Conservation (phyloP, 805 yeast species). For the Starmerella davenportii region DNA sequence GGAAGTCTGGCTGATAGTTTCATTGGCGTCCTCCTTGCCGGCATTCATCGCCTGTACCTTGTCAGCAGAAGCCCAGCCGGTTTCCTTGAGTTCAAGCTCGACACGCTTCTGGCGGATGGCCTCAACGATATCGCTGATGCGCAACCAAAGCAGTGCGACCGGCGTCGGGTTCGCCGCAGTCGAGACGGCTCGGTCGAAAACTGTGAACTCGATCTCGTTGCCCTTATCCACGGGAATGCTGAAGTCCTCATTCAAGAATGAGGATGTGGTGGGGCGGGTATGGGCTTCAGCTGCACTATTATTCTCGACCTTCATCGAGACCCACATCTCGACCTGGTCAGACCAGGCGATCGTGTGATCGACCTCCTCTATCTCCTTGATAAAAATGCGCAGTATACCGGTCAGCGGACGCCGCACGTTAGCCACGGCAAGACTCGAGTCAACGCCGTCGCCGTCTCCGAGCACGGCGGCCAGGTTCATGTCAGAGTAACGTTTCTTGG, state of each 20-base stretch:
- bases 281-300: slow-evolving; percentile 35
- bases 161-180: slow-evolving; percentile 27
- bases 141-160: slow-evolving; percentile 83
- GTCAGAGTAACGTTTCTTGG: slow-evolving; percentile 74
- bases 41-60: slow-evolving; percentile 26
- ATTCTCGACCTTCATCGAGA: slow-evolving; percentile 21
- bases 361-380: slow-evolving; percentile 67
- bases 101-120: slow-evolving; percentile 82
- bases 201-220: slow-evolving; percentile 75
- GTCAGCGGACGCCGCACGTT: slow-evolving; percentile 63
- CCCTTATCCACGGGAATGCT: slow-evolving; percentile 72
- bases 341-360: slow-evolving; percentile 70
- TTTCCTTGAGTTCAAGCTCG: slow-evolving; percentile 27
- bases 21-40: slow-evolving; percentile 1
- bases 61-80: slow-evolving; percentile 77
- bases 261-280: slow-evolving; percentile 45
- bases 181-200: slow-evolving; percentile 53
- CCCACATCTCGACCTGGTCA: slow-evolving; percentile 76
- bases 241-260: slow-evolving; percentile 63
- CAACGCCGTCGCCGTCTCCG: slow-evolving; percentile 16
- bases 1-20: neutral
- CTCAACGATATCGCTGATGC: slow-evolving; percentile 81
- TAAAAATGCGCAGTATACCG: slow-evolving; percentile 58
- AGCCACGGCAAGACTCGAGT: slow-evolving; percentile 46
- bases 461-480: slow-evolving; percentile 39